A percentile compares a stretch with the other conserved stretches of the same genome.
These are phyloP conservation scores for Ophiosphaerella narmari DNA, from an alignment of 2,329 filamentous ascomycete species.

Conservation along the genomic window DNA sequence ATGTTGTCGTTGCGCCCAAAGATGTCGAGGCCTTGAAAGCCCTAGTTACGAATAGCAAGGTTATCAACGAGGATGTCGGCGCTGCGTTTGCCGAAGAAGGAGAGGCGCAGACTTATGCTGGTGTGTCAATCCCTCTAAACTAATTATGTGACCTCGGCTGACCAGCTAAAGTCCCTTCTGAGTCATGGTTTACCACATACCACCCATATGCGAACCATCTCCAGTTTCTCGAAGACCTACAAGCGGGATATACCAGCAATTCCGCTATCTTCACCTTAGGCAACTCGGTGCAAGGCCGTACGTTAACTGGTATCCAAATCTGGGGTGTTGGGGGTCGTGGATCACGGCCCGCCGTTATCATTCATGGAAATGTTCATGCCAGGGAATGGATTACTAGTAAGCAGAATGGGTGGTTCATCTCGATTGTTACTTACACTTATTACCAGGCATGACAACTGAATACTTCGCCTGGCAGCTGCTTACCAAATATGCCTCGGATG, in stretches of 20 bases:
- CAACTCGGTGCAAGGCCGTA: constrained; percentile 38
- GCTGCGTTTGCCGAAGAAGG: constrained; percentile 38
- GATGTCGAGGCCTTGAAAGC: constrained; percentile 37
- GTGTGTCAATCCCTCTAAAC: constrained; percentile 16
- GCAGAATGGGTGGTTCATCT: not conserved
- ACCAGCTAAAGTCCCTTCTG: constrained; percentile 31
- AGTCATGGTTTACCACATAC: constrained; percentile 45
- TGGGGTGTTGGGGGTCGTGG: constrained; percentile 45
- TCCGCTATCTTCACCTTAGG: constrained; percentile 42
- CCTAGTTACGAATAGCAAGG: constrained; percentile 29
- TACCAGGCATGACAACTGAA: constrained; percentile 13
- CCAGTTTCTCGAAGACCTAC: constrained; percentile 39
- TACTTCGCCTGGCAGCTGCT: constrained; percentile 44
- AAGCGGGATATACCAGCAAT: constrained; percentile 36
- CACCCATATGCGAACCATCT: constrained; percentile 43
- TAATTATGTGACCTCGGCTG: not conserved
- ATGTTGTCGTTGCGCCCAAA: constrained; percentile 43
- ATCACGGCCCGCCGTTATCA: constrained; percentile 41
- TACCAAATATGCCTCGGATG: constrained; percentile 39
- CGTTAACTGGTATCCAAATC: constrained; percentile 44
- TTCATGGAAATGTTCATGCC: constrained; percentile 44
- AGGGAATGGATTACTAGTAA: constrained; percentile 42
- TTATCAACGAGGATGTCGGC: constrained; percentile 44
- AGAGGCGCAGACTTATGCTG: constrained; percentile 32
- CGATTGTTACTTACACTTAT: not conserved